Conservation (phyloP, 768 basidiomycete genomes). For the Mrakia blollopis region DNA sequence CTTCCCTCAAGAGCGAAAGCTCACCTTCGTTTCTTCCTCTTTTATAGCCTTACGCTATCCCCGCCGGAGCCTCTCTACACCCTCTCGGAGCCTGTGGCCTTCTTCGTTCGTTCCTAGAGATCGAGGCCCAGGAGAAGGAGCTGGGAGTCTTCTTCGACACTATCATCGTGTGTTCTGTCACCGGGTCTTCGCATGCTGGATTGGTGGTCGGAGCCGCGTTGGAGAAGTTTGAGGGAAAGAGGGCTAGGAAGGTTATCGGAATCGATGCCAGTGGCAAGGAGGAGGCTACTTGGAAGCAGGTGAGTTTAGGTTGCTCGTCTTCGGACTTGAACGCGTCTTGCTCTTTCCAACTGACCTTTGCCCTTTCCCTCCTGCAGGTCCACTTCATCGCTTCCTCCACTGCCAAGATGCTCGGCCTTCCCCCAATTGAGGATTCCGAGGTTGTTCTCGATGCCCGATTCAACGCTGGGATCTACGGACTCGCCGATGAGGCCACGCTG, state of each 20-base stretch:
- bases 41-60: slow-evolving; percentile 34
- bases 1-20: background rate
- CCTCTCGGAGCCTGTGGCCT: slow-evolving; percentile 37
- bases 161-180: slow-evolving; percentile 37
- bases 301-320: background rate
- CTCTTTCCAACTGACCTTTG: background rate
- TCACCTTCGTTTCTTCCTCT: slow-evolving; percentile 16
- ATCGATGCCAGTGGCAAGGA: slow-evolving; percentile 38
- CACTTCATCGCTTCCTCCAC: slow-evolving; percentile 35
- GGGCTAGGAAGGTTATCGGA: slow-evolving; percentile 36
- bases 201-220: slow-evolving; percentile 34
- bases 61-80: slow-evolving; percentile 38
- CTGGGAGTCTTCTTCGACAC: slow-evolving; percentile 38
- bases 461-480: slow-evolving; percentile 38
- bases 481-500: slow-evolving; percentile 36
- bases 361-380: slow-evolving; percentile 25
- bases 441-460: slow-evolving; percentile 36
- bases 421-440: slow-evolving; percentile 34
- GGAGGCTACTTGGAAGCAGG: slow-evolving; percentile 33
- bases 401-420: slow-evolving; percentile 33
- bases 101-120: slow-evolving; percentile 35
- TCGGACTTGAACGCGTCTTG: no score
- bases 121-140: slow-evolving; percentile 36
- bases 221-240: slow-evolving; percentile 35
- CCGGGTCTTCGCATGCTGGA: slow-evolving; percentile 38